These are phyloP conservation scores for Eucalyptus erythrocorys DNA, from an alignment of 345 rosid species.

Conservation along the genomic window DNA sequence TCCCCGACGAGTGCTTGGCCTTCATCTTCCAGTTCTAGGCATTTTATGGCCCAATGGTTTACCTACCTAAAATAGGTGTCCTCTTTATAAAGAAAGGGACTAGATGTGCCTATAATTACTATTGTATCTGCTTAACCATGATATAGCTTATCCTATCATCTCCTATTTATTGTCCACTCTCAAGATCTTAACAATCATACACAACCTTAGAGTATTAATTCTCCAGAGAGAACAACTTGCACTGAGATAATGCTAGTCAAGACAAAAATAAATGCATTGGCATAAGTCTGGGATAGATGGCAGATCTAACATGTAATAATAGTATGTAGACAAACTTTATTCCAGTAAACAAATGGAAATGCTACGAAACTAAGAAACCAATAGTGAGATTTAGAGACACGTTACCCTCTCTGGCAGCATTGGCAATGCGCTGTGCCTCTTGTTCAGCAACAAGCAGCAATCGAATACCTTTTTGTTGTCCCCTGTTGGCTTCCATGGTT, in stretches of 20 bases:
- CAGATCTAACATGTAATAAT: not conserved
- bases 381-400: not conserved
- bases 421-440: constrained; percentile 53
- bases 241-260: not conserved
- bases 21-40: no score
- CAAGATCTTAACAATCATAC: not conserved
- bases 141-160: not conserved
- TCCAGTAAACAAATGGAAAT: not conserved
- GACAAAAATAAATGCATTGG: not conserved
- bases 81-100: not conserved
- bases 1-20: no score
- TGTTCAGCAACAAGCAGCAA: constrained; percentile 45
- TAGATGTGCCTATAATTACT: not conserved
- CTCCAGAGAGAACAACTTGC: not conserved
- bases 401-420: constrained; percentile 31
- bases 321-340: not conserved
- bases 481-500: constrained; percentile 32
- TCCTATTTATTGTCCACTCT: not conserved
- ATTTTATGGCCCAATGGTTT: not conserved
- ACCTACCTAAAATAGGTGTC: not conserved
- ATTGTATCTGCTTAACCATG: not conserved
- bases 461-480: constrained; percentile 44
- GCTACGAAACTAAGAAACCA: not conserved
- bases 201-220: not conserved
- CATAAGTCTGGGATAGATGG: not conserved